A percentile compares a stretch with the other conserved stretches of the same genome.
Conservation (phyloP, 2,329 filamentous ascomycete genomes). For the Dactylonectria estremocensis region DNA sequence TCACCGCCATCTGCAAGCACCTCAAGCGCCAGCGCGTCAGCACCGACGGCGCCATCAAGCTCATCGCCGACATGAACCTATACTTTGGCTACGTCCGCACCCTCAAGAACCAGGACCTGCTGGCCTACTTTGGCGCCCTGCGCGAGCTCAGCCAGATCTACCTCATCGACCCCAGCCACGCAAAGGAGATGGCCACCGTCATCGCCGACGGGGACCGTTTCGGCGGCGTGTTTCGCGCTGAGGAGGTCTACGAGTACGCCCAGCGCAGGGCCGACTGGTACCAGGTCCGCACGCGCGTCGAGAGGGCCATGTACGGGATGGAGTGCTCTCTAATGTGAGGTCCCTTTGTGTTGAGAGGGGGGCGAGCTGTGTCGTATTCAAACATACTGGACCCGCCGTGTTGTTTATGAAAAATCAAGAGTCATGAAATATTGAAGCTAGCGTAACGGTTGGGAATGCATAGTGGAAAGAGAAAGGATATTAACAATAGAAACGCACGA, state of each 20-base stretch:
- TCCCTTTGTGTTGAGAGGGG: not conserved
- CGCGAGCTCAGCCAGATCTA: slow-evolving; percentile 96
- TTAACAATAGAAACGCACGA: slow-evolving; percentile 28
- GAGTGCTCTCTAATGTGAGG: slow-evolving; percentile 88
- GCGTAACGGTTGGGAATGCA: slow-evolving; percentile 31
- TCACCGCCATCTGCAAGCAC: slow-evolving; percentile 95
- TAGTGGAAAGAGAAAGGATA: slow-evolving; percentile 26
- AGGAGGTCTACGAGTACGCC: slow-evolving; percentile 98
- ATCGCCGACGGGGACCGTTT: slow-evolving; percentile 95
- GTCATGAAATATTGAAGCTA: slow-evolving; percentile 38
- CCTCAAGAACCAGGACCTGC: slow-evolving; percentile 85
- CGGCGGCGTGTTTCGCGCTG: slow-evolving; percentile 90
- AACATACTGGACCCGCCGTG: not conserved
- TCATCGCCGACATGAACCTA: slow-evolving; percentile 97
- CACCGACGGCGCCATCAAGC: slow-evolving; percentile 88
- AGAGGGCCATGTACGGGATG: slow-evolving; percentile 97
- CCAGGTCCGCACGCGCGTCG: slow-evolving; percentile 87
- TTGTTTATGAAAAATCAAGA: slow-evolving; percentile 27
- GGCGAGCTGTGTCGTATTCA: not conserved
- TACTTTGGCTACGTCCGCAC: slow-evolving; percentile 89
- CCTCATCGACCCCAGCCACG: slow-evolving; percentile 85
- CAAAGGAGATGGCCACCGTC: slow-evolving; percentile 94
- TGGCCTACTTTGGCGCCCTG: slow-evolving; percentile 92
- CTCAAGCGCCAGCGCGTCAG: slow-evolving; percentile 95
- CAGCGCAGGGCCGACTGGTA: slow-evolving; percentile 97